Evolutionary conservation across 202 grass and related monocot species (phyloP), one percentile per base, ranked within the genome.

Genomic region (Setaria viridis): DNA sequence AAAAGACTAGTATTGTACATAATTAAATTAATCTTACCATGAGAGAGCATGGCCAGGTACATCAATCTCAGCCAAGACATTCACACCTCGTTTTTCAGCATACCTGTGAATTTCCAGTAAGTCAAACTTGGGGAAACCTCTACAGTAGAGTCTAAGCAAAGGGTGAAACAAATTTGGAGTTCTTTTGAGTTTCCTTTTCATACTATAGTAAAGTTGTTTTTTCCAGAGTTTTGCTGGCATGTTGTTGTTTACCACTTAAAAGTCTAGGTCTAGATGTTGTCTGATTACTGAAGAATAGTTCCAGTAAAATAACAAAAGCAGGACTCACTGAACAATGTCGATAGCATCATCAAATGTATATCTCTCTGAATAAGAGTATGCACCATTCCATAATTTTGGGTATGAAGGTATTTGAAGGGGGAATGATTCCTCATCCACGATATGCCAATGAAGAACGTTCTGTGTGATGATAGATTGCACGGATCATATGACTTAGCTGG

Each of bases 391-490:
- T 57, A 98, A 67, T 80, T 88, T 95, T 80, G 93, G 95, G 79
- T 89, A 98, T 70, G 95, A 98, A 81, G 93, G 93, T 95, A 98
- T 84, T 78, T 98, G 91, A 25, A 98, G 63, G 34, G 95, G 95
- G 82, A 98, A 98, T 53, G 95, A 95, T 82, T 98, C 88, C 55
- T 88, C 81, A 53, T 98, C 95, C 70, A 98, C 91, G 19, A 98
- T 98, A 76, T 98, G 95, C 95, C 95, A 98, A 78, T 98, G 95
- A 82, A 98, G 93, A 87, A 98, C 72, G 59, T 98, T 98, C 95
- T 98, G 87, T 20, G 79, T 64, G 60, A 62, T 43, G 57, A 75
- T 76, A 78, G 3, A 45, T 82, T 83, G 41, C 80, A 48, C 3
- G 41, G 1, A 77, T 68, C 47, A 71, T 29, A 43, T 72, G 68